Base-by-base conservation (phyloP, 768 basidiomycete genomes). In the Boletus subparvulus region DNA sequence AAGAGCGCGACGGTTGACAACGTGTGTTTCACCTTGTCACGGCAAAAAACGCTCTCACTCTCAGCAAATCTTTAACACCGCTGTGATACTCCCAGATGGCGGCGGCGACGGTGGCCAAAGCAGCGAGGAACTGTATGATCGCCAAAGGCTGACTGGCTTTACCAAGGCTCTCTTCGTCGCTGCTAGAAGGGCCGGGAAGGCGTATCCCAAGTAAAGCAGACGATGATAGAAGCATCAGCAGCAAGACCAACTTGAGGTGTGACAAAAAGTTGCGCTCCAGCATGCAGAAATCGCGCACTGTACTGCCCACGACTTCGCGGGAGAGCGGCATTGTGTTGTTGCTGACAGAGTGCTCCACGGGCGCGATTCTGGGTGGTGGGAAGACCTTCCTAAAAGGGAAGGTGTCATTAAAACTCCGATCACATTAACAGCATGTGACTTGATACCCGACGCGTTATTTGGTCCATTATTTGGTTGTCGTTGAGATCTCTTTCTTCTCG, bases 231-330 rank as follows among this genome's bases (percentile, higher is more conserved):
- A 90, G 74, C 9, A 81, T 80, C 30, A 91, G 75, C 24, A 91
- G 72, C 11, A 88, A 73, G 6, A 82, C 85, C 28, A 90, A 78
- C 63, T 83, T 87, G 52, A 87, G 57, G 65, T 91, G 85, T 0
- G 87, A 80, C 33, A 91, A 75, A 48, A 88, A 74, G 62, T 91
- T 90, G 50, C 89, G 79, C 69, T 90, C 89, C 14, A 91, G 78
- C 87, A 90, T 88, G 70, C 82, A 86, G 58, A 83, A 88, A 67
- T 91, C 89, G 64, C 88, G 78, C n/a, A 86, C 86, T 7, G 76
- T 75, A 61, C 88, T 86, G 43, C 83, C 84, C 26, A 69, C 69
- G 60, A 83, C 82, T 50, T 77, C 72, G 12, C 82, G 47, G 61
- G 56, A 75, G 40, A 65, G 55, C 3, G 55, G 13, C 55, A 52